Conservation (phyloP, 768 basidiomycete species). For the Russula griseocarnosa region DNA sequence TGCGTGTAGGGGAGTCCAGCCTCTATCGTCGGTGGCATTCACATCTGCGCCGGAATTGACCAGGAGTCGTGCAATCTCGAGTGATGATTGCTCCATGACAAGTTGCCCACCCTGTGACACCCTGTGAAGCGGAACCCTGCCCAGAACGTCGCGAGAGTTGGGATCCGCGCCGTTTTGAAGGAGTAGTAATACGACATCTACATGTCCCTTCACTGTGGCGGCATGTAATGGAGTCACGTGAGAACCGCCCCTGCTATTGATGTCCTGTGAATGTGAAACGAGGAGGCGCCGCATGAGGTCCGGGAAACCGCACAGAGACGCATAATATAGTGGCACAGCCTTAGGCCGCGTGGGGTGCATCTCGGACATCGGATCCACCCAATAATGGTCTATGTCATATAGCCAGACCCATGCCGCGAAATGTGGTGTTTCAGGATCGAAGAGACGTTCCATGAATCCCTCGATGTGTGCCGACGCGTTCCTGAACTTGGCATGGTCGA, state of each 20-base stretch:
- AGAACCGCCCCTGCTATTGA: background rate
- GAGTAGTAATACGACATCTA: background rate
- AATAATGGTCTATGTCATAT: constrained; percentile 10
- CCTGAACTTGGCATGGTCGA: background rate
- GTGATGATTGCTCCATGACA: background rate
- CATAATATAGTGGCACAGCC: constrained; percentile 9
- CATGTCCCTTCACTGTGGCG: background rate
- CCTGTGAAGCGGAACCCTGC: background rate
- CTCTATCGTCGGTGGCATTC: background rate
- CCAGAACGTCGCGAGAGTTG: background rate
- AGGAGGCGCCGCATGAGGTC: background rate
- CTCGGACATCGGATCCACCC: background rate
- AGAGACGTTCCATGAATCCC: background rate
- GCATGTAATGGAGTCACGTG: background rate
- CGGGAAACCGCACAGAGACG: constrained; percentile 12
- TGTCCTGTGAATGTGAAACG: background rate
- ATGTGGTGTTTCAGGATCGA: constrained; percentile 4
- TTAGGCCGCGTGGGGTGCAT: background rate
- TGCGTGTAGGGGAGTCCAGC: background rate
- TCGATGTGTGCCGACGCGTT: background rate
- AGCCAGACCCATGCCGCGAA: constrained; percentile 16
- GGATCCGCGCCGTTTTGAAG: background rate
- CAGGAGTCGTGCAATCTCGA: background rate
- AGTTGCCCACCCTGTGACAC: background rate
- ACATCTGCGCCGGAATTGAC: background rate